Evolutionary conservation across 2,329 filamentous ascomycete species (phyloP).

Genomic region (Cordyceps cateniannulata): DNA sequence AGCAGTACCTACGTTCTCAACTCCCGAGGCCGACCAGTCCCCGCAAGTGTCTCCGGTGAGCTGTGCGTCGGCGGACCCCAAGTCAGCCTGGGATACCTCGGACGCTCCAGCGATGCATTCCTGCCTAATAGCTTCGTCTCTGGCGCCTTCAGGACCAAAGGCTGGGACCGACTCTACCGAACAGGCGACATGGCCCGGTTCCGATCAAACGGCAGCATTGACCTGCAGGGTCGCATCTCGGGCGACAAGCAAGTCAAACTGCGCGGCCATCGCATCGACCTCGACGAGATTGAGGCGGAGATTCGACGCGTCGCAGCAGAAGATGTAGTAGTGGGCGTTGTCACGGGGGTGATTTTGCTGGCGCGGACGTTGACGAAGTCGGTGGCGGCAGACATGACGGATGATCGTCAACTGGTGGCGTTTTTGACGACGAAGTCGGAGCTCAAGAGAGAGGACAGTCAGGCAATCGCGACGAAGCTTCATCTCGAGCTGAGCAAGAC

Average conservation of each 20-base stretch:
- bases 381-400: neutral
- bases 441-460: conserved; percentile 12
- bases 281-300: conserved; percentile 30
- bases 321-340: conserved; percentile 7
- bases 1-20: conserved; percentile 2
- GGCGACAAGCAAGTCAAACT: conserved; percentile 33
- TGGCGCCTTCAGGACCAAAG: neutral
- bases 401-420: conserved; percentile 20
- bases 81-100: conserved; percentile 6
- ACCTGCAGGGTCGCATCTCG: conserved; percentile 29
- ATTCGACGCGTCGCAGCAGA: conserved; percentile 17
- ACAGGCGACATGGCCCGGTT: conserved; percentile 37
- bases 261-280: conserved; percentile 29
- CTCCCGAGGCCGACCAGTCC: neutral
- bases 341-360: conserved; percentile 18
- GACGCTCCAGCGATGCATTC: conserved; percentile 1
- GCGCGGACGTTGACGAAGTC: conserved; percentile 15
- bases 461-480: conserved; percentile 15
- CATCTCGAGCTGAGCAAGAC: conserved; percentile 17
- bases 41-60: neutral
- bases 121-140: neutral
- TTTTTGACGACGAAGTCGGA: conserved; percentile 18
- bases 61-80: conserved; percentile 2
- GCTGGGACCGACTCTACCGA: conserved; percentile 32
- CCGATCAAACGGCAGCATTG: conserved; percentile 28